Conservation (phyloP, 2,329 filamentous ascomycete species). For the Byssothecium circinans region DNA sequence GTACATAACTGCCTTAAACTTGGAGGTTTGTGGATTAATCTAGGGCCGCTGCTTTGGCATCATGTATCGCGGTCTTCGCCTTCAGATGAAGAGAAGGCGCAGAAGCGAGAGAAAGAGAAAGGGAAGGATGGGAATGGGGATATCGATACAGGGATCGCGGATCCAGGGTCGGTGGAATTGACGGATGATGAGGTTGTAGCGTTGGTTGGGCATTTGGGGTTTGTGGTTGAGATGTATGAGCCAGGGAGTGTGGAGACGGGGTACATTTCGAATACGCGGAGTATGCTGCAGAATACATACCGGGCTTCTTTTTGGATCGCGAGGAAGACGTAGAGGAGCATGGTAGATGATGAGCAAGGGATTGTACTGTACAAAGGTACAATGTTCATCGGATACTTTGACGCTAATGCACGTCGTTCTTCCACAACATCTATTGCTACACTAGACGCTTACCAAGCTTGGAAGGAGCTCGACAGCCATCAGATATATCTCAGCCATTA, state of each 20-base stretch:
- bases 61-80: constrained; percentile 73
- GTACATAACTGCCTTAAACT: constrained; percentile 75
- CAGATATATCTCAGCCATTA: too few relatives aligned
- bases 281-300: constrained; percentile 86
- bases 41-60: constrained; percentile 93
- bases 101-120: constrained; percentile 18
- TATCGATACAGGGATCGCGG: constrained; percentile 67
- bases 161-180: constrained; percentile 88
- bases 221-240: constrained; percentile 68
- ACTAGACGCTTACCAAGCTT: too few relatives aligned
- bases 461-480: too few relatives aligned
- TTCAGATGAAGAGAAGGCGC: constrained; percentile 14
- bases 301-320: constrained; percentile 83
- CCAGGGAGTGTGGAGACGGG: constrained; percentile 64
- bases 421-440: too few relatives aligned
- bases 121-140: constrained; percentile 3
- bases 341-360: too few relatives aligned
- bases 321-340: constrained; percentile 60
- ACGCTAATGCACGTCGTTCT: too few relatives aligned
- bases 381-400: too few relatives aligned
- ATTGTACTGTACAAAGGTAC: too few relatives aligned
- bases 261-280: constrained; percentile 82
- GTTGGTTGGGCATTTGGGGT: constrained; percentile 74
- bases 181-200: constrained; percentile 83
- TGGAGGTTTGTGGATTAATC: constrained; percentile 82